phyloP scores from a whole-genome alignment of 164 flowering plant genomes.

The Umbellularia californica region DNA sequence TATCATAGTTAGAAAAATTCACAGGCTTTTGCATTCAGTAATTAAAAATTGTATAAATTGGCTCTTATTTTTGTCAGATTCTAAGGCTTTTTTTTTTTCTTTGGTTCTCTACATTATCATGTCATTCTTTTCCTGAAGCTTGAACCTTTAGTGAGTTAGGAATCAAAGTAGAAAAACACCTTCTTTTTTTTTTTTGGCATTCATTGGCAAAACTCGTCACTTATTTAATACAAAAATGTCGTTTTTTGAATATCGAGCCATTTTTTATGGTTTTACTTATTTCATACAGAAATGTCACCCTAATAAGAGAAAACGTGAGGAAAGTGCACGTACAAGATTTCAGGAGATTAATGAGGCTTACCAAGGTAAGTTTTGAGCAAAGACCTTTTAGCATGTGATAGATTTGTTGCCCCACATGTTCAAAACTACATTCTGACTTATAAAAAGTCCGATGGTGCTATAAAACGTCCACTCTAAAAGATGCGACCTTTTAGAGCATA shows the following conservation, averaged over 20 bases:
- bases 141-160: not conserved
- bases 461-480: too few species aligned
- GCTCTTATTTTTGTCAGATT: not conserved
- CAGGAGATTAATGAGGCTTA: slow-evolving; percentile 98
- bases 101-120: too few species aligned
- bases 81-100: too few species aligned
- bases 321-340: slow-evolving; percentile 59
- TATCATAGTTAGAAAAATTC: too few species aligned
- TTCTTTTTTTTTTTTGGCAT: not conserved
- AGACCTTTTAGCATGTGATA: not conserved
- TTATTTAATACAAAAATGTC: not conserved
- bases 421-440: too few species aligned
- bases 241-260: not conserved
- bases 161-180: not conserved
- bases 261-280: not conserved
- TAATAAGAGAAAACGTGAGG: slow-evolving; percentile 66
- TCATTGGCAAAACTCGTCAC: not conserved
- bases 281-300: slow-evolving; percentile 83
- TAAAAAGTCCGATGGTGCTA: too few species aligned
- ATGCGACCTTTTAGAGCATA: too few species aligned
- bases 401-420: not conserved
- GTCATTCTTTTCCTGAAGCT: not conserved
- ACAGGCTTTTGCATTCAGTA: not conserved
- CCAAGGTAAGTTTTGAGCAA: slow-evolving; percentile 39
- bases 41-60: not conserved